phyloP scores from a whole-genome alignment of 2,329 filamentous ascomycete genomes.

The Phialocephala sp. region DNA sequence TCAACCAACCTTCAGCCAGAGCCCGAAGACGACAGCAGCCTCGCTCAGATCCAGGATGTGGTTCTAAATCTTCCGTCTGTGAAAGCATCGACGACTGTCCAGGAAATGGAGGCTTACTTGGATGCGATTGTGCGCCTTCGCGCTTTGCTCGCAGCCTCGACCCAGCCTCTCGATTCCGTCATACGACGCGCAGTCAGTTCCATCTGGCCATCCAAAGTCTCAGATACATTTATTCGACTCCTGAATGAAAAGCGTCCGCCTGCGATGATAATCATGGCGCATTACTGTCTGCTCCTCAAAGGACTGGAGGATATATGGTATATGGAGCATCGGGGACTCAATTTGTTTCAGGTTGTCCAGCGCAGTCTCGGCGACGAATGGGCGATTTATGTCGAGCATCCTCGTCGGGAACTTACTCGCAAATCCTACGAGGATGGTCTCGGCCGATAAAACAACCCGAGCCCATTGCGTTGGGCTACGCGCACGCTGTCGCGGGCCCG shows the following conservation, averaged over 20 bases:
- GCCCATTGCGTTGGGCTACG: not conserved
- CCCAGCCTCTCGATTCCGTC: not conserved
- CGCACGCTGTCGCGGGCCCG: slow-evolving; percentile 2
- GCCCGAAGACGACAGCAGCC: slow-evolving; percentile 22
- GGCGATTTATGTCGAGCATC: slow-evolving; percentile 22
- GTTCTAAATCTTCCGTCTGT: slow-evolving; percentile 6
- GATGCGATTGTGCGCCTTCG: slow-evolving; percentile 22
- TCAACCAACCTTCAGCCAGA: not conserved
- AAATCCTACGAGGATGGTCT: slow-evolving; percentile 2
- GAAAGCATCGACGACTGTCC: slow-evolving; percentile 12
- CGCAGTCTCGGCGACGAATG: slow-evolving; percentile 20
- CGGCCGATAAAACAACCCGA: slow-evolving; percentile 10
- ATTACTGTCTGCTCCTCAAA: slow-evolving; percentile 47
- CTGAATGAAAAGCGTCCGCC: slow-evolving; percentile 33
- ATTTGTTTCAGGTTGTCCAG: slow-evolving; percentile 23
- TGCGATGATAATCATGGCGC: slow-evolving; percentile 44
- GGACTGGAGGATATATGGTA: slow-evolving; percentile 47
- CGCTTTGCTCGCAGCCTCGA: slow-evolving; percentile 16
- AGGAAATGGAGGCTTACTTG: slow-evolving; percentile 20
- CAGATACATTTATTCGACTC: slow-evolving; percentile 18
- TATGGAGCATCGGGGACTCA: slow-evolving; percentile 39
- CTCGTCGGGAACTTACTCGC: slow-evolving; percentile 15
- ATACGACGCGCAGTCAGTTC: slow-evolving; percentile 7
- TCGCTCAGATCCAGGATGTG: slow-evolving; percentile 4
- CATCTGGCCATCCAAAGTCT: slow-evolving; percentile 21